A percentile compares a stretch with the other conserved stretches of the same genome.
These are phyloP conservation scores for Fusarium nisikadoi DNA, from an alignment of 2,329 filamentous ascomycete species.

Conservation along the genomic window DNA sequence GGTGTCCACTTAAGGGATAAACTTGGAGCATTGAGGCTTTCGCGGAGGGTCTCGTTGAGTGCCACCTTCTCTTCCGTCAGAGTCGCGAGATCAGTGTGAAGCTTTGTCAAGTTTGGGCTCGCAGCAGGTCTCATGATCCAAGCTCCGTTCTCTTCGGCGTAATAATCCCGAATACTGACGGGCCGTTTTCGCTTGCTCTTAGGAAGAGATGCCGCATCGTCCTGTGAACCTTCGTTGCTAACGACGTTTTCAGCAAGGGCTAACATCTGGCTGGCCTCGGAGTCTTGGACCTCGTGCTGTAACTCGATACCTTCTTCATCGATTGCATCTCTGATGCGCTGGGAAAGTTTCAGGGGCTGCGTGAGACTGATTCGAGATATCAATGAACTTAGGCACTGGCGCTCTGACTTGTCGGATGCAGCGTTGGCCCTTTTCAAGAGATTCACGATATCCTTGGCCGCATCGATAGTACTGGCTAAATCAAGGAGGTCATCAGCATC, in stretches of 20 bases:
- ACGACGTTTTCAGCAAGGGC: slow-evolving; percentile 79
- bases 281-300: slow-evolving; percentile 81
- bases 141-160: slow-evolving; percentile 67
- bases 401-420: slow-evolving; percentile 10
- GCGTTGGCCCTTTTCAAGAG: slow-evolving; percentile 52
- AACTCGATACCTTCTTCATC: slow-evolving; percentile 91
- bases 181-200: slow-evolving; percentile 61
- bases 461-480: slow-evolving; percentile 81
- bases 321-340: slow-evolving; percentile 79
- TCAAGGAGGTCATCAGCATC: slow-evolving; percentile 90
- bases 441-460: slow-evolving; percentile 73
- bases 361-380: slow-evolving; percentile 71
- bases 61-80: slow-evolving; percentile 69
- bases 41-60: slow-evolving; percentile 71
- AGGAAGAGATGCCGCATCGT: slow-evolving; percentile 64
- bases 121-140: slow-evolving; percentile 77
- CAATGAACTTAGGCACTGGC: slow-evolving; percentile 57
- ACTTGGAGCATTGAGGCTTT: slow-evolving; percentile 68
- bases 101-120: slow-evolving; percentile 69
- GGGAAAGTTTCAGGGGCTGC: slow-evolving; percentile 74
- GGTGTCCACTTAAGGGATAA: slow-evolving; percentile 88
- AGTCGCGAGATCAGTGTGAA: slow-evolving; percentile 74
- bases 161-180: slow-evolving; percentile 64
- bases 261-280: slow-evolving; percentile 75
- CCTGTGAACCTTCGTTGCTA: slow-evolving; percentile 70